These are phyloP conservation scores for Suhomyces sp. DNA, from an alignment of 805 yeast genomes.

Conservation along the genomic window DNA sequence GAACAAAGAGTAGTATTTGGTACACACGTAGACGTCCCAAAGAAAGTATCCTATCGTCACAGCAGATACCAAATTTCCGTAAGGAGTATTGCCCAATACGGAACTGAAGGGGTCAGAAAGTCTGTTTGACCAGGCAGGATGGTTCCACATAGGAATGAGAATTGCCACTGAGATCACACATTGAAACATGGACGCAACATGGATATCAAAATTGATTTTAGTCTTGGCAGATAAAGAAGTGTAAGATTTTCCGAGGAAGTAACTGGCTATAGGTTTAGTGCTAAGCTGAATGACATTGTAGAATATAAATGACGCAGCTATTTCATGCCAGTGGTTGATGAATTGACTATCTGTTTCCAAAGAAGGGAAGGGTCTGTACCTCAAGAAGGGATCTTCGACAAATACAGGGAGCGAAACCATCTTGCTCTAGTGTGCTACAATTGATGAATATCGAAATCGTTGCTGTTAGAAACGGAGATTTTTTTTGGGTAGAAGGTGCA, in stretches of 20 bases:
- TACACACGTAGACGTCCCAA: conserved; percentile 83
- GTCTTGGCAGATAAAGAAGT: conserved; percentile 43
- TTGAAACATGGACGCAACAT: conserved; percentile 85
- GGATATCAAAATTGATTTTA: conserved; percentile 81
- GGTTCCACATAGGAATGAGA: conserved; percentile 64
- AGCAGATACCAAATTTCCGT: conserved; percentile 69
- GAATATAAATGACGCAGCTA: conserved; percentile 54
- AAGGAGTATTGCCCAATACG: conserved; percentile 69
- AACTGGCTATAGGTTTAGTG: conserved; percentile 51
- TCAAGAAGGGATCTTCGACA: conserved; percentile 42
- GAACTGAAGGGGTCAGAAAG: conserved; percentile 39
- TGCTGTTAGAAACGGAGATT: neutral
- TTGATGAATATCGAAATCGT: neutral
- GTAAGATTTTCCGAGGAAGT: conserved; percentile 54
- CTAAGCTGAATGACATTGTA: conserved; percentile 55
- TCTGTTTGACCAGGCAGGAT: conserved; percentile 42
- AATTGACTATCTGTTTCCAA: conserved; percentile 29
- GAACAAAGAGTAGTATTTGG: conserved; percentile 59
- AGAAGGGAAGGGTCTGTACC: conserved; percentile 46
- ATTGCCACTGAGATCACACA: conserved; percentile 60
- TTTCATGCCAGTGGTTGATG: conserved; percentile 72
- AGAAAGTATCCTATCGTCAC: conserved; percentile 80
- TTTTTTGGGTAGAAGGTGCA: neutral
- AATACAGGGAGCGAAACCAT: conserved; percentile 21
- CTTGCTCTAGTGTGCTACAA: neutral